A percentile compares a stretch with the other conserved stretches of the same genome.
These are phyloP conservation scores for Clavaria fumosa DNA, from an alignment of 768 basidiomycete genomes.

Conservation along the genomic window DNA sequence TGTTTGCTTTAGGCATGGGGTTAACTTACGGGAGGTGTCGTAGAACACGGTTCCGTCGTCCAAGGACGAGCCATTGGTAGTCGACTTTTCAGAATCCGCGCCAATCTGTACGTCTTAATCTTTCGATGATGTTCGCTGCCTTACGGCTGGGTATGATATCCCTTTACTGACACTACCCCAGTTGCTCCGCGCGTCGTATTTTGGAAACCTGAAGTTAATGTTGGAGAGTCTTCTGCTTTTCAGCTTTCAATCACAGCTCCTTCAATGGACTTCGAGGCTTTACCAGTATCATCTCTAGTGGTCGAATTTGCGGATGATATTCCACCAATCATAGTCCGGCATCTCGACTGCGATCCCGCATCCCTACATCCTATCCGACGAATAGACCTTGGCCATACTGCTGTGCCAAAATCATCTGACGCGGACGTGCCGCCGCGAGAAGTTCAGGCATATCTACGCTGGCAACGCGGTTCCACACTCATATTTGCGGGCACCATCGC, in stretches of 20 bases:
- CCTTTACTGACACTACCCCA: slow-evolving; percentile 17
- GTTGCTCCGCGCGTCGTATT: slow-evolving; percentile 57
- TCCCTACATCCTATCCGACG: slow-evolving; percentile 18
- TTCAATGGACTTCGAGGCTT: slow-evolving; percentile 28
- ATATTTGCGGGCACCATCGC: slow-evolving; percentile 48
- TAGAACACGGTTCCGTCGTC: slow-evolving; percentile 60
- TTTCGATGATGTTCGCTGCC: too few species aligned
- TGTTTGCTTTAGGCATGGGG: neutral
- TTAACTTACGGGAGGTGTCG: neutral
- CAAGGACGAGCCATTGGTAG: slow-evolving; percentile 36
- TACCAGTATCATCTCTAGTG: slow-evolving; percentile 46
- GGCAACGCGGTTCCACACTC: slow-evolving; percentile 36
- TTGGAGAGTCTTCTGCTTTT: slow-evolving; percentile 52
- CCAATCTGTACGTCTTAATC: slow-evolving; percentile 48
- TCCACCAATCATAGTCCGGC: slow-evolving; percentile 37
- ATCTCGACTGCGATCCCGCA: slow-evolving; percentile 16
- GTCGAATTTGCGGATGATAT: slow-evolving; percentile 38
- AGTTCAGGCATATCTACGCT: slow-evolving; percentile 34
- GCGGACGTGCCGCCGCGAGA: too few species aligned
- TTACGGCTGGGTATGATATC: slow-evolving; percentile 2
- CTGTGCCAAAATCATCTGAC: slow-evolving; percentile 8
- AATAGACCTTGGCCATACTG: slow-evolving; percentile 32
- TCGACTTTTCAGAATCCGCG: slow-evolving; percentile 49
- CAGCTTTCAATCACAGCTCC: slow-evolving; percentile 56
- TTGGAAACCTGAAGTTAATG: slow-evolving; percentile 46